Conservation (phyloP, 345 rosid species). For the Heritiera fomes region DNA sequence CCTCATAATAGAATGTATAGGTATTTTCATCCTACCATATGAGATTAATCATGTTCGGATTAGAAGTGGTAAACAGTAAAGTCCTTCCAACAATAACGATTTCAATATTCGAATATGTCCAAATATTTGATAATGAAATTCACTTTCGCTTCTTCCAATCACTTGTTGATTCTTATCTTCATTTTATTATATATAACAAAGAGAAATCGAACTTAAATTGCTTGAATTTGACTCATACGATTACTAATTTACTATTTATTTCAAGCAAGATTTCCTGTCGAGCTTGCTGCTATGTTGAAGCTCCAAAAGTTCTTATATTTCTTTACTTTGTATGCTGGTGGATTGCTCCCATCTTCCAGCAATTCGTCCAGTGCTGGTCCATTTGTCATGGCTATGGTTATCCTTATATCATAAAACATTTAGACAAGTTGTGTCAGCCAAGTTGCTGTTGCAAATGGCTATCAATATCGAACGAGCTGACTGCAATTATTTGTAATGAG, state of each 20-base stretch:
- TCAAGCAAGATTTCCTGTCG: slow-evolving; percentile 39
- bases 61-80: too few species aligned
- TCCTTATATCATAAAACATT: slow-evolving; percentile 25
- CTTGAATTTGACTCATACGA: too few species aligned
- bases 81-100: too few species aligned
- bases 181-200: too few species aligned
- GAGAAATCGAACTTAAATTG: too few species aligned
- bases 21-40: too few species aligned
- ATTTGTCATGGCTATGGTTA: slow-evolving; percentile 33
- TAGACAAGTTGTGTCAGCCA: not conserved
- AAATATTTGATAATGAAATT: too few species aligned
- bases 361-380: slow-evolving; percentile 53
- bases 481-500: not conserved
- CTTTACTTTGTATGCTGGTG: slow-evolving; percentile 34
- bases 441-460: not conserved
- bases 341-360: slow-evolving; percentile 15
- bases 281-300: slow-evolving; percentile 41
- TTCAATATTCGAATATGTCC: too few species aligned
- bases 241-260: not conserved
- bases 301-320: slow-evolving; percentile 39
- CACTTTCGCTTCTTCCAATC: too few species aligned
- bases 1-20: not conserved
- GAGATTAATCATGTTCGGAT: too few species aligned
- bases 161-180: too few species aligned
- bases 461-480: not conserved